These are phyloP conservation scores for Parsonsia alboflavescens DNA, from an alignment of 257 asterid genomes.

Conservation along the genomic window DNA sequence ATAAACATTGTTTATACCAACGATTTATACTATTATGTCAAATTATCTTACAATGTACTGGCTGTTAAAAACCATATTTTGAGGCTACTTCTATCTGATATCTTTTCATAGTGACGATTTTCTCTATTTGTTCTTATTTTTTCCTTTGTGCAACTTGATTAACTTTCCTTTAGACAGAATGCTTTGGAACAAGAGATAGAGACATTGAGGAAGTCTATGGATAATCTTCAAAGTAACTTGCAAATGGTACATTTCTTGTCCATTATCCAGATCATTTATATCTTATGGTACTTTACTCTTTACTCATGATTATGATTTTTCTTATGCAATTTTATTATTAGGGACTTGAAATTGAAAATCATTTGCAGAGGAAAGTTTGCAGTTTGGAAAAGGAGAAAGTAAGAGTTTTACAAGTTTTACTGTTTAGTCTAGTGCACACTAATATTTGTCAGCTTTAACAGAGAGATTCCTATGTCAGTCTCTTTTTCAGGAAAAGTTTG, in stretches of 20 bases:
- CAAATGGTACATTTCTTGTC: slow-evolving; percentile 50
- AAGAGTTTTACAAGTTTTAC: slow-evolving; percentile 17
- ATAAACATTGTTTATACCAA: not conserved
- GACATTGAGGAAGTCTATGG: slow-evolving; percentile 52
- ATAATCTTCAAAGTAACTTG: slow-evolving; percentile 65
- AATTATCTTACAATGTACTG: not conserved
- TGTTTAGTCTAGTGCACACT: slow-evolving; percentile 4
- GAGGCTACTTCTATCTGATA: not conserved
- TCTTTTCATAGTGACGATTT: not conserved
- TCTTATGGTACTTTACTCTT: slow-evolving; percentile 15
- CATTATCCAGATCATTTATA: slow-evolving; percentile 3
- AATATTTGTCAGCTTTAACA: slow-evolving; percentile 19
- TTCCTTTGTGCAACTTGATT: slow-evolving; percentile 35
- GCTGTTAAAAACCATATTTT: not conserved
- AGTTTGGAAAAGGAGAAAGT: slow-evolving; percentile 66
- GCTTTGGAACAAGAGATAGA: slow-evolving; percentile 79
- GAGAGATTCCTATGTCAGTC: slow-evolving; percentile 34
- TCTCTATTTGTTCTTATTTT: not conserved
- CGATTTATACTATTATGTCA: not conserved
- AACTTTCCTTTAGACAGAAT: slow-evolving; percentile 76
- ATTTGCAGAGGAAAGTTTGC: slow-evolving; percentile 66
- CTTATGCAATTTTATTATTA: slow-evolving; percentile 27
- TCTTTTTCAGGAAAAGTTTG: slow-evolving; percentile 47
- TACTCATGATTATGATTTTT: slow-evolving; percentile 11
- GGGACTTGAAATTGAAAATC: slow-evolving; percentile 92